Base-by-base conservation (phyloP, 1,139 yeast species). In the Scheffersomyces cryptocercus region DNA sequence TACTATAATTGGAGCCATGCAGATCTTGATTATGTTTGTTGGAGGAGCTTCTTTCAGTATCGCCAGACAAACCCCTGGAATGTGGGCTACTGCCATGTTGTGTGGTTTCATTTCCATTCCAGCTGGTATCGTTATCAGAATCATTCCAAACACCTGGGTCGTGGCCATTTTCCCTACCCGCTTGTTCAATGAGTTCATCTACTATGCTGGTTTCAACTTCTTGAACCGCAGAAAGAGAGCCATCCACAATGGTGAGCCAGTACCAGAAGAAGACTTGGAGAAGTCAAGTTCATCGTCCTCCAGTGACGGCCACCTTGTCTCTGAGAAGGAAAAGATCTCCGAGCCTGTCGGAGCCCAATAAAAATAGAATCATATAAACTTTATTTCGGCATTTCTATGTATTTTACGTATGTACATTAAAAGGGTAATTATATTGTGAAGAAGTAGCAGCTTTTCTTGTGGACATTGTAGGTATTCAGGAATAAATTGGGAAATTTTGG, bases 31-130 rank as follows among this genome's bases (percentile, higher is more conserved):
- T 56, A 91, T 95, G 98, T 88, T 83, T 68, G 93, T 89, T 50
- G 99, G 99, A 42, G 99, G 99, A 45, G 88, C 95, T 38, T 97
- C 99, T 0, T 95, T 95, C 65, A 81, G 90, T 14, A 77, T 91
- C 52, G 82, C 80, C 3, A 77, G 85, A 51, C 95, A 88, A 65
- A 84, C 95, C 1, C 85, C 87, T 5, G 82, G 81, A 2, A 83
- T 84, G 85, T 95, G 99, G 99, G 95, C 81, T 0, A 82, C 90
- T 3, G 96, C 98, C 0, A 67, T 95, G 12, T 58, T 88, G 35
- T 84, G 96, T 70, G 99, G 99, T 26, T 67, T 87, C 52, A 48
- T 88, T 15, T 87, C 97, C 12, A 70, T 93, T 36, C 97, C 98
- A 0, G 78, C 83, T 38, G 98, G 97, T 47, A 61, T 74, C 16